Evolutionary conservation across 2,329 filamentous ascomycete genomes (phyloP).

Genomic region (Ceratocystis destructans): DNA sequence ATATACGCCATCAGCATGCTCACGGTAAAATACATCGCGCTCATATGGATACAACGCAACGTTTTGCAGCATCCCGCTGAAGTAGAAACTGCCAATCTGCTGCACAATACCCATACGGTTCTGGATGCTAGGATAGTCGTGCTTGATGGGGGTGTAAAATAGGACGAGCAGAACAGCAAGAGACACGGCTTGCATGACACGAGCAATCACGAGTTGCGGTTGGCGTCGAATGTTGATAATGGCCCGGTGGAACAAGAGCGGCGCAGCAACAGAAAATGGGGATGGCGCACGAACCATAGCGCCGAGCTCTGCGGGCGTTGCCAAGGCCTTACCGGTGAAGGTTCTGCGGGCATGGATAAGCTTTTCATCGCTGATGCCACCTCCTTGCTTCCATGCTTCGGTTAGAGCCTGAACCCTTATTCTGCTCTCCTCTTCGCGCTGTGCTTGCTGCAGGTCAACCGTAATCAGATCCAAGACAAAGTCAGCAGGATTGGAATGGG

Average conservation of each 20-base stretch:
- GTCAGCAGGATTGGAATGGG: constrained; percentile 61
- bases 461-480: constrained; percentile 67
- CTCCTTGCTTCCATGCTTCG: constrained; percentile 36
- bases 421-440: constrained; percentile 48
- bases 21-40: constrained; percentile 62
- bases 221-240: constrained; percentile 56
- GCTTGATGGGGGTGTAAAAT: constrained; percentile 58
- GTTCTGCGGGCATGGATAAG: background rate
- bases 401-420: constrained; percentile 49
- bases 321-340: constrained; percentile 28
- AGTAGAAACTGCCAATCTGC: constrained; percentile 57
- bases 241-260: constrained; percentile 53
- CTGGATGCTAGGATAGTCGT: constrained; percentile 57
- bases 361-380: background rate
- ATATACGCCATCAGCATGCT: constrained; percentile 62
- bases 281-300: constrained; percentile 50
- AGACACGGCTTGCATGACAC: constrained; percentile 53
- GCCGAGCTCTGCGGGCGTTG: constrained; percentile 58
- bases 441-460: constrained; percentile 54
- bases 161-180: constrained; percentile 49
- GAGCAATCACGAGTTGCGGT: constrained; percentile 48
- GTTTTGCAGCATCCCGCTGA: constrained; percentile 68
- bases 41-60: constrained; percentile 60
- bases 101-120: constrained; percentile 62
- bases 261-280: constrained; percentile 48